These are phyloP conservation scores for Batkoa obscura DNA, from an alignment of 371 early-diverging fungal species.

Conservation along the genomic window DNA sequence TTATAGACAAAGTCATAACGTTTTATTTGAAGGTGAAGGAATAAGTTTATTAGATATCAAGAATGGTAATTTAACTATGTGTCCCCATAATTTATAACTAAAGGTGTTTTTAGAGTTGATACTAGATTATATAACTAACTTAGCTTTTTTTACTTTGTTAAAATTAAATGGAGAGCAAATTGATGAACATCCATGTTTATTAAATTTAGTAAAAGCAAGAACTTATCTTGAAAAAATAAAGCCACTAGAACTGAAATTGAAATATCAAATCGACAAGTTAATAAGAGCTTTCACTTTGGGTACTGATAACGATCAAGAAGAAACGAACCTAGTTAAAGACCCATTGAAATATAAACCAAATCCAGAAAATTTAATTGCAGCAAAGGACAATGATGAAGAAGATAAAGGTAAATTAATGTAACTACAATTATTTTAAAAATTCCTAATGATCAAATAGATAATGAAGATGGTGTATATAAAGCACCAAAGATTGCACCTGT, in stretches of 20 bases:
- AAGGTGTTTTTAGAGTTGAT: conserved; percentile 17
- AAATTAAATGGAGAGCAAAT: conserved; percentile 56
- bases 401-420: not conserved
- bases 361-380: conserved; percentile 24
- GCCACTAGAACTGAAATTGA: conserved; percentile 80
- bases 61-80: too few species aligned
- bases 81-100: too few species aligned
- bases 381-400: conserved; percentile 21
- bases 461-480: conserved; percentile 42
- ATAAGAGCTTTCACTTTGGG: conserved; percentile 47
- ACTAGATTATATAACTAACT: conserved; percentile 67
- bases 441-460: conserved; percentile 25
- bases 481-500: conserved; percentile 81
- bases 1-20: too few species aligned
- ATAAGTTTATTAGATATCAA: too few species aligned
- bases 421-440: conserved; percentile 10
- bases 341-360: too few species aligned
- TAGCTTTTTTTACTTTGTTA: conserved; percentile 47
- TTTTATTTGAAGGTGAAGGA: too few species aligned
- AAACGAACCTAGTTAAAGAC: too few species aligned
- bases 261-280: conserved; percentile 92
- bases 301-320: conserved; percentile 8
- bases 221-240: conserved; percentile 78
- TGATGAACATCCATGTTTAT: conserved; percentile 39
- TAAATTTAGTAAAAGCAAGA: conserved; percentile 54